Conservation (phyloP, 148 eudicot genomes). For the Amaranthus hypochondriacus region DNA sequence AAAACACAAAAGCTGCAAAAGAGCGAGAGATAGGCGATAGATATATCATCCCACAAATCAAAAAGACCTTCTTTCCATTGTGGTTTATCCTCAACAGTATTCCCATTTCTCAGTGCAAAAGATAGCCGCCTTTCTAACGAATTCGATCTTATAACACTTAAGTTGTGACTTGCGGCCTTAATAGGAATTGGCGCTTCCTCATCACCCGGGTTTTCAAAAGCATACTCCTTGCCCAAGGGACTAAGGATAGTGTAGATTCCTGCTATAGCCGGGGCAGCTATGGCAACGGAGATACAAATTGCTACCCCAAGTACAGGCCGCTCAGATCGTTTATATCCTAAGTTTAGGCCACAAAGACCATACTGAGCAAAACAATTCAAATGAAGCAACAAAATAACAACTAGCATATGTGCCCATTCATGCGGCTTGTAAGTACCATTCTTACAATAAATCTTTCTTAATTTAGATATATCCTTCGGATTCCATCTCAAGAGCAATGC, state of each 20-base stretch:
- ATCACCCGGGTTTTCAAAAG: conserved; percentile 39
- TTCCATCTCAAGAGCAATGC: conserved; percentile 75
- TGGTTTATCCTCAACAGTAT: conserved; percentile 43
- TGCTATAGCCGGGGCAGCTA: conserved; percentile 88
- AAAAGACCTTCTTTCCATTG: conserved; percentile 75
- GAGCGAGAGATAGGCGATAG: conserved; percentile 67
- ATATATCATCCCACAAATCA: conserved; percentile 88
- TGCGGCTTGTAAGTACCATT: conserved; percentile 91
- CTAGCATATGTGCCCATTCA: conserved; percentile 93
- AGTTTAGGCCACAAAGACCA: conserved; percentile 72
- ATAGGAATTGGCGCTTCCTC: conserved; percentile 60
- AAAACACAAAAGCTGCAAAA: conserved; percentile 87
- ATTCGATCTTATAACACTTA: conserved; percentile 26
- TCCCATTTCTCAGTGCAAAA: conserved; percentile 49
- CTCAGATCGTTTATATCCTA: conserved; percentile 71
- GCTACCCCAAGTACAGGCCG: conserved; percentile 83
- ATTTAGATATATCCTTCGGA: conserved; percentile 56
- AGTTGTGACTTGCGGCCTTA: conserved; percentile 22
- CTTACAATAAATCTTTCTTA: conserved; percentile 79
- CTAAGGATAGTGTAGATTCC: conserved; percentile 73
- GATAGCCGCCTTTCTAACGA: conserved; percentile 57
- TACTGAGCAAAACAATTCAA: conserved; percentile 88
- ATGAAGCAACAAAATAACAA: conserved; percentile 61
- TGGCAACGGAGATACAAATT: conserved; percentile 67
- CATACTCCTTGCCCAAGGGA: conserved; percentile 80